Conservation (phyloP, 352 stramenopile species). For the Pythium biforme region DNA sequence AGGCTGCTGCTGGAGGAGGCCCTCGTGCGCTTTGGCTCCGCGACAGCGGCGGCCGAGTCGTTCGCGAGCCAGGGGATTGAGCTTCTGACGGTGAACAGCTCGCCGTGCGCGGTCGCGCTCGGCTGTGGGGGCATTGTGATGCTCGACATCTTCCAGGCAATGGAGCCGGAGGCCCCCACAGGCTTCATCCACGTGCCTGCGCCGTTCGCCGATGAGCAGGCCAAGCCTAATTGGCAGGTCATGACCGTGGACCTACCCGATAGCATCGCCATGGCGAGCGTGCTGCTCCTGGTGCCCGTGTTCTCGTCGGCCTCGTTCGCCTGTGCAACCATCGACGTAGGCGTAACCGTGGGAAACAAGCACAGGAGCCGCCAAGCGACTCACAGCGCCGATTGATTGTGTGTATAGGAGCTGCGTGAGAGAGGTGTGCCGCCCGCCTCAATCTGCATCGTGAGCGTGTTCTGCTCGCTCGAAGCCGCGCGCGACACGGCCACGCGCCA, state of each 20-base stretch:
- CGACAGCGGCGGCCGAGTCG: constrained; percentile 3
- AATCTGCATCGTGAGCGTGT: constrained; percentile 20
- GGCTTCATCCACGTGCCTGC: constrained; percentile 8
- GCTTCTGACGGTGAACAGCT: not conserved
- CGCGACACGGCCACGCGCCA: not conserved
- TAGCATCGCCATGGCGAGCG: not conserved
- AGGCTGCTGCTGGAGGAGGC: constrained; percentile 27
- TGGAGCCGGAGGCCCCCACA: constrained; percentile 18
- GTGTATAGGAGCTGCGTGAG: constrained; percentile 8
- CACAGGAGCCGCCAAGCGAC: no score
- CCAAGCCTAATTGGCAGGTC: constrained; percentile 10
- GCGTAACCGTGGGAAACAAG: not conserved
- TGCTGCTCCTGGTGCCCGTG: constrained; percentile 13
- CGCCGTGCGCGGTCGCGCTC: constrained; percentile 16
- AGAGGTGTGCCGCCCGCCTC: constrained; percentile 8
- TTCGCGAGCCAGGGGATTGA: constrained; percentile 12
- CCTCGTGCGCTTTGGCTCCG: constrained; percentile 19
- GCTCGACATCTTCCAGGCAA: constrained; percentile 18
- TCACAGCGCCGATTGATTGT: no score
- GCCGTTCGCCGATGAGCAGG: not conserved
- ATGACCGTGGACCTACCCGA: constrained; percentile 18
- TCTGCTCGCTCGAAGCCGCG: constrained; percentile 11
- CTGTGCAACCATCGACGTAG: constrained; percentile 18
- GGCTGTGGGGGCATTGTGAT: constrained; percentile 9
- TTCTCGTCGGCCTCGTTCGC: constrained; percentile 1